These are phyloP conservation scores for Candida andamanensis DNA, from an alignment of 805 yeast species.

Conservation along the genomic window DNA sequence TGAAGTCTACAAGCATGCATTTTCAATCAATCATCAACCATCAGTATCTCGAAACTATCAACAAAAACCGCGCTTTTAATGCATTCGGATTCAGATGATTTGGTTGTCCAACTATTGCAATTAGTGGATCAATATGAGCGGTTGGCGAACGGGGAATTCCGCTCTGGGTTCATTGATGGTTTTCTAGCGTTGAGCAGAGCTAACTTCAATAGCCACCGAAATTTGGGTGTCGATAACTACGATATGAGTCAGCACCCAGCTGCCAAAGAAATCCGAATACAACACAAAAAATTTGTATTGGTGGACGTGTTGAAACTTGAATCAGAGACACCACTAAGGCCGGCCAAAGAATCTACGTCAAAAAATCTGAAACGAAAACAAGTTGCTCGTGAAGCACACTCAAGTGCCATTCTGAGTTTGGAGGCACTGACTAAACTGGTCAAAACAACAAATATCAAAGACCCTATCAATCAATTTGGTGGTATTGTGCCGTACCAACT, in stretches of 20 bases:
- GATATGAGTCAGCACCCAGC: slow-evolving; percentile 33
- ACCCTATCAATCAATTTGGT: slow-evolving; percentile 45
- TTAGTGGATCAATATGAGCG: slow-evolving; percentile 30
- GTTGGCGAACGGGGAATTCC: slow-evolving; percentile 14
- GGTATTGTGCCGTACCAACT: slow-evolving; percentile 28
- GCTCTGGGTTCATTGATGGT: slow-evolving; percentile 26
- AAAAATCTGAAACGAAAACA: too few species aligned
- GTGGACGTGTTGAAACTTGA: too few species aligned
- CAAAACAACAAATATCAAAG: slow-evolving; percentile 9
- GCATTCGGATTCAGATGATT: too few species aligned
- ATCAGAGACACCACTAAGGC: too few species aligned
- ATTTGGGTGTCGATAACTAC: slow-evolving; percentile 37
- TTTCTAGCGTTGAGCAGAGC: slow-evolving; percentile 43
- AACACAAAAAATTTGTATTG: too few species aligned
- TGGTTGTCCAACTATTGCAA: slow-evolving; percentile 25
- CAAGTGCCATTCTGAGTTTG: too few species aligned
- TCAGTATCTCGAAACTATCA: too few species aligned
- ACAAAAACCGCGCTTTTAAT: too few species aligned
- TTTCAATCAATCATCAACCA: neutral
- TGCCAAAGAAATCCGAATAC: slow-evolving; percentile 14
- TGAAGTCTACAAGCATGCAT: too few species aligned
- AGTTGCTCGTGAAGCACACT: too few species aligned
- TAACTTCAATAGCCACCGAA: slow-evolving; percentile 28
- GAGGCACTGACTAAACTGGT: too few species aligned
- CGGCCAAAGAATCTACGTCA: too few species aligned